These are phyloP conservation scores for Nicotiana otophora DNA, from an alignment of 257 asterid species.

Conservation along the genomic window DNA sequence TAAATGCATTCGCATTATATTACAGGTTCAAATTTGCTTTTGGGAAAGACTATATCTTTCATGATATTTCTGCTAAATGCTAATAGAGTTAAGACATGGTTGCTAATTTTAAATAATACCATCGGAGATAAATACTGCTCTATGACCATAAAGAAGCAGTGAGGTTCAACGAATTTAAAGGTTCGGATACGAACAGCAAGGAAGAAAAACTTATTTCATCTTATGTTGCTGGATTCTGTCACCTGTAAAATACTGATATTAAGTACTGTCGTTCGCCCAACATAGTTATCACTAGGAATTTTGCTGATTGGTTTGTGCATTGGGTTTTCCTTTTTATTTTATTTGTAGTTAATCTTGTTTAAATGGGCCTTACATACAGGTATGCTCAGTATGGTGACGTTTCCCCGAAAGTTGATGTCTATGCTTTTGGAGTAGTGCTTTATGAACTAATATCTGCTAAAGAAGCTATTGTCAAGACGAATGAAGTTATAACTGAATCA, in stretches of 20 bases:
- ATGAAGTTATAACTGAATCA: conserved; percentile 58
- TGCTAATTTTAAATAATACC: not conserved
- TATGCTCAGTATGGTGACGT: conserved; percentile 81
- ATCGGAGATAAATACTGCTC: not conserved
- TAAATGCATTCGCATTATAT: not conserved
- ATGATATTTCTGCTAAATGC: not conserved
- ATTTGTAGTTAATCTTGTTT: not conserved
- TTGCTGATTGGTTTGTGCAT: not conserved
- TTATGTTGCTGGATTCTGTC: not conserved
- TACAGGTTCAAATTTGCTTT: not conserved
- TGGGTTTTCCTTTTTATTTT: not conserved
- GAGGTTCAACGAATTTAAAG: not conserved
- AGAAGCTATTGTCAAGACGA: conserved; percentile 68
- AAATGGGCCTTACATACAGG: conserved; percentile 28
- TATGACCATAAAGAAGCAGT: not conserved
- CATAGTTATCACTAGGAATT: not conserved
- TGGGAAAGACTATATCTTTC: not conserved
- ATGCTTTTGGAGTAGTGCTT: conserved; percentile 85
- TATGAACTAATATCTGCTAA: conserved; percentile 70
- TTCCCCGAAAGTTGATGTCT: conserved; percentile 75
- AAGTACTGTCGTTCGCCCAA: not conserved
- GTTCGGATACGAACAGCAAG: not conserved
- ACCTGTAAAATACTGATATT: not conserved
- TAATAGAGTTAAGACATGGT: not conserved
- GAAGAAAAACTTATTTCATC: not conserved